phyloP scores from a whole-genome alignment of 2,329 filamentous ascomycete genomes.

The Blastomyces silverae region DNA sequence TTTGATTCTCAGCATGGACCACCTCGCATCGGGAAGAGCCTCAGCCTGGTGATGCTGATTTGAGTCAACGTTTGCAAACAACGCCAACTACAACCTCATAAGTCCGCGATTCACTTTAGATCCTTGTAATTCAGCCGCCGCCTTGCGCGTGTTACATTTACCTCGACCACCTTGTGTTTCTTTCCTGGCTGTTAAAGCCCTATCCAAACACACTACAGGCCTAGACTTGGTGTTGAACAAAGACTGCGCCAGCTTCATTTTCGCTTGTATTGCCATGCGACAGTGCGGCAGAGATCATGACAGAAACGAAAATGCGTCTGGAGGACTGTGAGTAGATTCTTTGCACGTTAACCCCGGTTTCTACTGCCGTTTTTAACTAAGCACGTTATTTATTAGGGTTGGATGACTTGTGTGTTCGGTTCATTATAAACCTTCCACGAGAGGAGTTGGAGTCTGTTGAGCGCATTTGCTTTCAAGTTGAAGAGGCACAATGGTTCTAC shows the following conservation, averaged over 20 bases:
- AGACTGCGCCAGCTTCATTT: slow-evolving; percentile 4
- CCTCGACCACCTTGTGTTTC: neutral
- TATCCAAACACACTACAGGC: neutral
- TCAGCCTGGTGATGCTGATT: slow-evolving; percentile 2
- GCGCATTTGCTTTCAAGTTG: slow-evolving; percentile 96
- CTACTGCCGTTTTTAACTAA: neutral
- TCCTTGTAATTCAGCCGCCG: no score
- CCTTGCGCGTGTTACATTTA: neutral
- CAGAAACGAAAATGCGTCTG: slow-evolving; percentile 72
- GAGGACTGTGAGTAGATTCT: slow-evolving; percentile 64
- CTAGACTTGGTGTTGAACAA: neutral
- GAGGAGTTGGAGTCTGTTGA: slow-evolving; percentile 85
- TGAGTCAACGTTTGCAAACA: neutral
- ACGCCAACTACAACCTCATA: neutral
- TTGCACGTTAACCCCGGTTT: neutral
- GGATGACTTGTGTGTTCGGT: slow-evolving; percentile 95
- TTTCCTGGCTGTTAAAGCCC: neutral
- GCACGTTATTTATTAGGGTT: slow-evolving; percentile 55
- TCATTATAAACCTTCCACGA: slow-evolving; percentile 91
- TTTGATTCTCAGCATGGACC: neutral
- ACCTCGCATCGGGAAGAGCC: neutral
- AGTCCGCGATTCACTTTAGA: neutral
- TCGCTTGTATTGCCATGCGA: slow-evolving; percentile 51
- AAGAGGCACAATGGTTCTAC: slow-evolving; percentile 99
- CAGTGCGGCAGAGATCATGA: slow-evolving; percentile 58